Percentiles rank a stretch among this genome's conserved stretches.
Evolutionary conservation across 495 filamentous ascomycete species (phyloP).

Genomic region (Hyphodiscus hymeniophilus): DNA sequence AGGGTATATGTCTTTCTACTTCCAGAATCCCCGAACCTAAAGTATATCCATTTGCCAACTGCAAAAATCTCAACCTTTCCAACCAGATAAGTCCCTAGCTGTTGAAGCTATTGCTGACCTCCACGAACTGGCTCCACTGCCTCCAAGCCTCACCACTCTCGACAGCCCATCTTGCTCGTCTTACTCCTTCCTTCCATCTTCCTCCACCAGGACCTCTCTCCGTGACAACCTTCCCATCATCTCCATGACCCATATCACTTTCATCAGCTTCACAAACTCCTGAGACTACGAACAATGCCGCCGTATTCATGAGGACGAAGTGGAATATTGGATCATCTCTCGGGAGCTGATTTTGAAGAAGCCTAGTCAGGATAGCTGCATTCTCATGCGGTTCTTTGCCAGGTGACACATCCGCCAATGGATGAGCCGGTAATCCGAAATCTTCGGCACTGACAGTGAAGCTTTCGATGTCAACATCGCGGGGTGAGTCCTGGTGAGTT

Average conservation of each 20-base stretch:
- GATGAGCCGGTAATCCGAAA: slow-evolving; percentile 74
- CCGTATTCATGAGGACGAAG: slow-evolving; percentile 91
- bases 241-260: slow-evolving; percentile 67
- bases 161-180: slow-evolving; percentile 75
- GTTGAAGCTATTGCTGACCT: slow-evolving; percentile 19
- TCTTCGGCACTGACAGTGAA: slow-evolving; percentile 71
- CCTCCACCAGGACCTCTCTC: slow-evolving; percentile 76
- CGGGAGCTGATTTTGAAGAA: slow-evolving; percentile 64
- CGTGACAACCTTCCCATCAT: slow-evolving; percentile 62
- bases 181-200: slow-evolving; percentile 87
- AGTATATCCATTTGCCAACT: not conserved
- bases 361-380: slow-evolving; percentile 66
- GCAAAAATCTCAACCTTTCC: not conserved
- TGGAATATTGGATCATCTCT: slow-evolving; percentile 77
- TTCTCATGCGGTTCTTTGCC: slow-evolving; percentile 85
- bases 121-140: slow-evolving; percentile 45
- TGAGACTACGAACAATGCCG: slow-evolving; percentile 72
- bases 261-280: slow-evolving; percentile 80
- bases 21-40: too few relatives aligned
- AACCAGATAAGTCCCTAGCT: not conserved
- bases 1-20: too few relatives aligned
- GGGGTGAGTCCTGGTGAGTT: slow-evolving; percentile 3
- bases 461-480: slow-evolving; percentile 52
- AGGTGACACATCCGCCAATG: slow-evolving; percentile 67
- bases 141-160: slow-evolving; percentile 72